Percentiles rank a stretch among this genome's conserved stretches.
Conservation (phyloP, 2,329 filamentous ascomycete species). For the Penicillium sp. region DNA sequence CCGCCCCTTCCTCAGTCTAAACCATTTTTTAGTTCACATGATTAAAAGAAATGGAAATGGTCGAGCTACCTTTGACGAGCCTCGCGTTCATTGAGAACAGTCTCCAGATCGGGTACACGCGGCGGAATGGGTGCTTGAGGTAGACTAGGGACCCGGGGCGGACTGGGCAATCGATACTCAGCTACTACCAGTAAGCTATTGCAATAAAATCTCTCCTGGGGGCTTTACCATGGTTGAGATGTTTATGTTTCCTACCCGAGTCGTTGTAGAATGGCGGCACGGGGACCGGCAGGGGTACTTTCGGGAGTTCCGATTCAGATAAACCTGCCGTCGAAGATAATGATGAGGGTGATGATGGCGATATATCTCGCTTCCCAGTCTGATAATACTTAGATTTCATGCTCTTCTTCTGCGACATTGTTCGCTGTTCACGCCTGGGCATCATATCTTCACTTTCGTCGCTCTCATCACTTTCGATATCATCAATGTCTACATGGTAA, state of each 20-base stretch:
- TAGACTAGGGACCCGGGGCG: background rate
- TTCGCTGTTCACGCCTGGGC: slow-evolving; percentile 32
- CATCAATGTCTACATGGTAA: slow-evolving; percentile 19
- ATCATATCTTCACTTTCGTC: slow-evolving; percentile 32
- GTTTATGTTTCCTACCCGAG: slow-evolving; percentile 7
- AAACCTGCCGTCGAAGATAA: slow-evolving; percentile 5
- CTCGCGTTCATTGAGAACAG: slow-evolving; percentile 59
- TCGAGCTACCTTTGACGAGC: slow-evolving; percentile 56
- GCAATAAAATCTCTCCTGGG: slow-evolving; percentile 40
- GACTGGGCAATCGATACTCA: slow-evolving; percentile 8
- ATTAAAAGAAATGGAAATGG: background rate
- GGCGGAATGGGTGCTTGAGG: slow-evolving; percentile 26
- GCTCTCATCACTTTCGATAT: slow-evolving; percentile 31
- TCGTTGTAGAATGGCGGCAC: slow-evolving; percentile 10
- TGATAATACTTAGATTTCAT: slow-evolving; percentile 41
- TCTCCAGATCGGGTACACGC: slow-evolving; percentile 34
- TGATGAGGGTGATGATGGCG: slow-evolving; percentile 30
- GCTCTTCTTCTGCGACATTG: slow-evolving; percentile 24
- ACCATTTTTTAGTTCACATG: slow-evolving; percentile 8
- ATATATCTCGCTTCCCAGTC: slow-evolving; percentile 32
- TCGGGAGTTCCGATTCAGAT: slow-evolving; percentile 40
- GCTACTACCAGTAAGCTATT: slow-evolving; percentile 2
- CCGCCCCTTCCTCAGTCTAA: slow-evolving; percentile 41
- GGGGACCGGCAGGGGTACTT: slow-evolving; percentile 36
- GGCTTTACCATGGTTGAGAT: background rate